phyloP scores from a whole-genome alignment of 2,329 filamentous ascomycete genomes.

The Tolypocladium nubicola region DNA sequence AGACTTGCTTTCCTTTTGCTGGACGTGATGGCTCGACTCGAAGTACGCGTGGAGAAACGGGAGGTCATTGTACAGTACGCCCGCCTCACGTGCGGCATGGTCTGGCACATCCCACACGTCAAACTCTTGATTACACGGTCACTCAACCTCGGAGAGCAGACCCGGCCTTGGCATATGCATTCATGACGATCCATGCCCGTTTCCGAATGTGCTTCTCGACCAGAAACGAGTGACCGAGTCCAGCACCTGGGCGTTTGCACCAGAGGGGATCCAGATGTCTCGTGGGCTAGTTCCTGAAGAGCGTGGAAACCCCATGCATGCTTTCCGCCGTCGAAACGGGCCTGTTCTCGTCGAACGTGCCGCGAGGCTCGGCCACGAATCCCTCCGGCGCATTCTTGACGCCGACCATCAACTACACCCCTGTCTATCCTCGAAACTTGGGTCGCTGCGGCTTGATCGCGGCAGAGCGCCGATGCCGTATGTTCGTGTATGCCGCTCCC shows the following conservation, averaged over 20 bases:
- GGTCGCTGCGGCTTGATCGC: too few relatives aligned
- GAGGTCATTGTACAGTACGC: background rate
- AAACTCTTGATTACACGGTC: background rate
- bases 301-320: too few relatives aligned
- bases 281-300: too few relatives aligned
- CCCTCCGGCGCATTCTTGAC: too few relatives aligned
- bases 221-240: background rate
- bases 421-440: too few relatives aligned
- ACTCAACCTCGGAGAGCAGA: background rate
- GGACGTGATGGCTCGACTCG: background rate
- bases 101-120: background rate
- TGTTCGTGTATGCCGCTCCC: too few relatives aligned
- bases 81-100: background rate
- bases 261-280: too few relatives aligned
- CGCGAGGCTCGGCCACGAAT: too few relatives aligned
- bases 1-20: background rate
- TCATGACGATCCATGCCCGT: background rate
- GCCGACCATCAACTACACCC: too few relatives aligned
- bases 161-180: background rate
- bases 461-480: too few relatives aligned
- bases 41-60: background rate
- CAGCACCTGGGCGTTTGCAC: background rate
- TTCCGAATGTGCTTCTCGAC: background rate
- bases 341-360: too few relatives aligned
- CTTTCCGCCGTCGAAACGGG: too few relatives aligned